Base-by-base conservation (phyloP, 23 red algal species). In the Gracilaria gracilis region DNA sequence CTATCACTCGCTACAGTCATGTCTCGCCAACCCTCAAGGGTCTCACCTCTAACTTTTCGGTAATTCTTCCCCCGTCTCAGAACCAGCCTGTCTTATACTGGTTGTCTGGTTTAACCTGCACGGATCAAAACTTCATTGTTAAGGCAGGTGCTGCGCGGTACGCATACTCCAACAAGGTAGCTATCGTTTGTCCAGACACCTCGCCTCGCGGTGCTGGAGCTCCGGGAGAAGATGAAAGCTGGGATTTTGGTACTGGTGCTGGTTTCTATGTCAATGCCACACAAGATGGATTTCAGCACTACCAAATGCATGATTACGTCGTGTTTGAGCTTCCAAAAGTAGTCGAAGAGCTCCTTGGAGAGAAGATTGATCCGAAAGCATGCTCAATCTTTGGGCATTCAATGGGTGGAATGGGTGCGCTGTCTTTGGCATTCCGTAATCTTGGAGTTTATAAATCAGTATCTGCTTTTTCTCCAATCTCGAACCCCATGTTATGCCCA, bases 351-450 rank as follows among this genome's bases (percentile, higher is more conserved):
- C 37, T 73, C 15, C 57, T 88, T 66, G 75, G 47, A 4, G 50
- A 87, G 24, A 57, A 64, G 29, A 46, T 64, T 24, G 36, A 79
- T 13, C 44, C 25, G 44, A 70, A 71, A 27, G 49, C 48, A 15
- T 21, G 34, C 35, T 84, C 91, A 33, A 81, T 99, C 28, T 67
- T 81, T 51, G 97, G 97, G 24, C 97, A 99, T 86, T 99, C 97
- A 33, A 99, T 99, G 97, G 97, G 97, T 65, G 97, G 97, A 2
- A 95, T 96, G 84, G 97, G 97, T 23, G 97, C 97, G 29, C 77
- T 99, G 65, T 79, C 51, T 28, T 61, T 92, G 66, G 97, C 93
- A 14, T 75, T 96, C n/a, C 70, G 91, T 54, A 78, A 92, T 34
- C 97, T 91, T 13, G 77, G 81, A 27, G 27, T 54, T 61, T 99